These are phyloP conservation scores for Kwoniella heveanensis DNA, from an alignment of 768 basidiomycete genomes.

Conservation along the genomic window DNA sequence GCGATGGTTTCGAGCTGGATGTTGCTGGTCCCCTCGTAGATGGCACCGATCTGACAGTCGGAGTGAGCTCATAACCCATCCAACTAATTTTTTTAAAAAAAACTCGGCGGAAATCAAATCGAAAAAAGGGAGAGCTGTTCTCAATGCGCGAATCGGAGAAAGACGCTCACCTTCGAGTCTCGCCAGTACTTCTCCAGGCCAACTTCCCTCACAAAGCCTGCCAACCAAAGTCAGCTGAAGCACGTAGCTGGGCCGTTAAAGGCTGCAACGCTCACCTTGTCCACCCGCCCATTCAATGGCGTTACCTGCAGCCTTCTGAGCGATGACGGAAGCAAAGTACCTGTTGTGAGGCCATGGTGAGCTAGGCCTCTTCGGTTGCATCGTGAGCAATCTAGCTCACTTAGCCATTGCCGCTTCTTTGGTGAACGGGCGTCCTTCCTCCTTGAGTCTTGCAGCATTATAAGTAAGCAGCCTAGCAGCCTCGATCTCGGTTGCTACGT, in stretches of 20 bases:
- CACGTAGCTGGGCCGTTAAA: too few relatives aligned
- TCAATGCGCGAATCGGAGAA: too few relatives aligned
- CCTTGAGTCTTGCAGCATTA: constrained; percentile 86
- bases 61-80: too few relatives aligned
- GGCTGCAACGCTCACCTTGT: constrained; percentile 60
- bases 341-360: constrained; percentile 6
- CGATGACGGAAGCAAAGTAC: constrained; percentile 83
- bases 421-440: constrained; percentile 79
- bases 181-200: constrained; percentile 81
- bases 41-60: constrained; percentile 47
- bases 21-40: constrained; percentile 77
- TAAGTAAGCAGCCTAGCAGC: constrained; percentile 87
- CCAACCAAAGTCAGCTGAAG: neutral
- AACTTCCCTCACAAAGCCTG: constrained; percentile 66
- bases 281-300: constrained; percentile 97
- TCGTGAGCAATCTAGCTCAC: constrained; percentile 25
- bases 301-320: constrained; percentile 78
- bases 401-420: constrained; percentile 99
- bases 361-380: neutral
- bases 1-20: constrained; percentile 97
- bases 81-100: too few relatives aligned
- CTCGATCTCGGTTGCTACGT: constrained; percentile 86
- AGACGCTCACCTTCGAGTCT: constrained; percentile 80
- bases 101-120: too few relatives aligned
- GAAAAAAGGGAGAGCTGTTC: too few relatives aligned